phyloP scores from a whole-genome alignment of 805 yeast species.

The Saturnispora serradocipensis region DNA sequence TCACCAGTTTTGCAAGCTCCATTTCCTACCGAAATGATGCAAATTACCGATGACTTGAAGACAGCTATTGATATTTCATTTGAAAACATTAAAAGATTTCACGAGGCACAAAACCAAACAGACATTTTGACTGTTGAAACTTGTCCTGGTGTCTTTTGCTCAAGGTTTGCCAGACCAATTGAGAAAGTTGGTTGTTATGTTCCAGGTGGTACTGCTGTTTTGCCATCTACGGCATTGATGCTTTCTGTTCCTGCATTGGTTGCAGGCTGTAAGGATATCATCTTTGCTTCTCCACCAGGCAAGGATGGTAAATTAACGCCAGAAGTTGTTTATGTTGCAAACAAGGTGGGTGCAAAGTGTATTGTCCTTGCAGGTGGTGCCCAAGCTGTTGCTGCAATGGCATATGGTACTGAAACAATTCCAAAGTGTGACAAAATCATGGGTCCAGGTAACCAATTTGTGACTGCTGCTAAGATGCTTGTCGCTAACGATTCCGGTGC shows the following conservation, averaged over 20 bases:
- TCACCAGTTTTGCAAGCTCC: constrained; percentile 83
- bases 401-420: constrained; percentile 90
- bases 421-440: constrained; percentile 93
- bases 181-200: constrained; percentile 92
- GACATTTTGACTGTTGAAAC: constrained; percentile 81
- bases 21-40: constrained; percentile 68
- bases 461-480: constrained; percentile 97
- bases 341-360: constrained; percentile 83
- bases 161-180: constrained; percentile 91
- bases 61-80: constrained; percentile 84
- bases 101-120: constrained; percentile 78
- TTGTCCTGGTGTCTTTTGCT: constrained; percentile 86
- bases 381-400: constrained; percentile 98
- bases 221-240: constrained; percentile 97
- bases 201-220: constrained; percentile 98
- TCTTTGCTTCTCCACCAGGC: constrained; percentile 94
- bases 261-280: constrained; percentile 90
- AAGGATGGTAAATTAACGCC: constrained; percentile 89
- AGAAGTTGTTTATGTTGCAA: constrained; percentile 95
- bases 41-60: constrained; percentile 62
- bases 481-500: constrained; percentile 95
- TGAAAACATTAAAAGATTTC: constrained; percentile 84
- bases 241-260: constrained; percentile 97
- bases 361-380: constrained; percentile 98
- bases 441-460: constrained; percentile 99